Evolutionary conservation across 108 stramenopile genomes (phyloP), one percentile per base, ranked within the genome.

Genomic region (Bacterosira constricta): DNA sequence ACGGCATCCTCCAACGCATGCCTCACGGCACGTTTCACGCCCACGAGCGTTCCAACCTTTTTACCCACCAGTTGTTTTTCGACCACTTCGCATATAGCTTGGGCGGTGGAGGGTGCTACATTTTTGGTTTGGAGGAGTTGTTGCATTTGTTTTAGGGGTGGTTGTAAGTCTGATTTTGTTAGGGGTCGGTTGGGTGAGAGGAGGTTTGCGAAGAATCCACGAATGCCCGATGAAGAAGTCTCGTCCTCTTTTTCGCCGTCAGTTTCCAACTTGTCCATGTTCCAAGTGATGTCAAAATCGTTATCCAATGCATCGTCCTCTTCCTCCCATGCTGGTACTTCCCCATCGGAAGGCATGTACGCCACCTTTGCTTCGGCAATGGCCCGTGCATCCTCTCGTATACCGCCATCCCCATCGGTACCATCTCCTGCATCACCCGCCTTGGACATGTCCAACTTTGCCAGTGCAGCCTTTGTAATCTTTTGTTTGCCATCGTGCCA

Each of bases 311-410:
- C 7, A 7, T 47, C 69, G 23, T 87, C 86, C 30, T 91, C 88
- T 39, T 86, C 84, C 39, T 87, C 81, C 84, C 87, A 91, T 3
- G 85, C 82, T 13, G 86, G 83, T 50, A 83, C 75, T 68, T 98
- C 97, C 11, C 87, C 91, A 20, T 82, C 77, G 0, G 79, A 75
- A 4, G 96, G 96, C 63, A 97, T 64, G 81, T 94, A 97, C 23
- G 95, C 91, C 11, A 85, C 90, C 25, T 90, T 66, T 17, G 93
- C 95, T 71, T 98, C 96, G n/a, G 82, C 78, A 76, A 93, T 74
- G 41, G 92, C 92, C 17, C 72, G 73, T n/a, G 79, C 67, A 60
- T 83, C 80, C 26, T 77, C 75, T 4, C 64, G 71, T 38, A 69
- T 67, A 12, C 69, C 58, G 34, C 73, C 77, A 58, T 50, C 54